Base-by-base conservation (phyloP, 345 rosid species). In the Microcos paniculata region DNA sequence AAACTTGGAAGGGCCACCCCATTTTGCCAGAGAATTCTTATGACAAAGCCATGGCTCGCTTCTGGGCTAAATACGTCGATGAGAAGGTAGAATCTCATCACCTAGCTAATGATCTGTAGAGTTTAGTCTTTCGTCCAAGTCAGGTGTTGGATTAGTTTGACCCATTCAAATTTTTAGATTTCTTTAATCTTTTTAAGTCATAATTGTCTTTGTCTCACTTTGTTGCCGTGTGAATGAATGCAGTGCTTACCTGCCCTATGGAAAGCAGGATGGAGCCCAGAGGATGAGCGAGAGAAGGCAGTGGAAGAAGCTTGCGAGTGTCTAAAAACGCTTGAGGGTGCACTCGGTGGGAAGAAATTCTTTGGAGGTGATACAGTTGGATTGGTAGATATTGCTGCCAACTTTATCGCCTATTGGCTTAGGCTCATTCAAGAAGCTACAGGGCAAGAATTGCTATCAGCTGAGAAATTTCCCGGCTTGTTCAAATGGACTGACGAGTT, bases 21-120 rank as follows among this genome's bases (percentile, higher is more conserved):
- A 74, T 87, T 33, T 71, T 83, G 66, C 84, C 88, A 8, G 75
- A 45, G 28, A 84, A 85, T 72, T 81, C 87, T 57, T 78, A 81
- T 28, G 77, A 76, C 26, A 81, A 73, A 78, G 84, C 88, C 48
- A 59, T 67, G 72, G 84, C 85, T 80, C 77, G 81, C 0, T 81
- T 87, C 52, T 85, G 87, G 88, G 80, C 85, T 9, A 79, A 77
- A 21, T 71, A 75, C 76, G 31, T 76, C 8, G 87, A 81, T 71
- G 81, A 82, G 23, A 77, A 78, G 80, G 86, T 75, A 63, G 26
- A 38, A 18, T 62, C 16, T 62, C 4, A 16, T 4, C n/a, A 48
- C 19, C 23, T 51, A 9, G 12, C 52, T 48, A 48, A 48, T 35
- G 40, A 35, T 35, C 40, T 35, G 2, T n/a, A n/a, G n/a, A n/a